Evolutionary conservation across 129 eudicot genomes (phyloP).

Genomic region (Solidago caesia): DNA sequence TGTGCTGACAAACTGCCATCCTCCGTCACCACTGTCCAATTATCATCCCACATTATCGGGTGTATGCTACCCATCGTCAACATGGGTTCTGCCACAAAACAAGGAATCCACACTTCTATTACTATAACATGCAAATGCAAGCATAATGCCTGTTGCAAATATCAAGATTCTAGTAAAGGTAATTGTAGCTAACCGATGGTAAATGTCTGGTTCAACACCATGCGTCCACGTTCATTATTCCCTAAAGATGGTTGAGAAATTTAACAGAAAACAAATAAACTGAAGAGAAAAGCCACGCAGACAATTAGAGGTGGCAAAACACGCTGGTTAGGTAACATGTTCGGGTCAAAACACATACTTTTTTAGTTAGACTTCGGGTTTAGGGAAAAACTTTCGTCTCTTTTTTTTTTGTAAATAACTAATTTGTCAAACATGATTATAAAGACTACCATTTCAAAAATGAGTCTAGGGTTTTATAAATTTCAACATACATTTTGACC

Average conservation of each 20-base stretch:
- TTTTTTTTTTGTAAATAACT: background rate
- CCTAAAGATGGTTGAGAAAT: slow-evolving; percentile 36
- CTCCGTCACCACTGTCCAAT: slow-evolving; percentile 87
- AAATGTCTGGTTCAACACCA: slow-evolving; percentile 88
- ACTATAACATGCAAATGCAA: background rate
- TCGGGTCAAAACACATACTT: background rate
- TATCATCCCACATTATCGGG: slow-evolving; percentile 85
- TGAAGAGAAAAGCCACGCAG: background rate
- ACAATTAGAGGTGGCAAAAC: background rate
- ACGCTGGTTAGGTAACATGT: background rate
- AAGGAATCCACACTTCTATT: background rate
- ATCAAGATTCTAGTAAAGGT: slow-evolving; percentile 2
- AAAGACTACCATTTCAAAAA: background rate
- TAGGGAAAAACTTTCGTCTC: background rate
- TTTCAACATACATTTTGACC: background rate
- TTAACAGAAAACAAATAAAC: background rate
- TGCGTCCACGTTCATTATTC: slow-evolving; percentile 75
- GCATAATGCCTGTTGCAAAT: background rate
- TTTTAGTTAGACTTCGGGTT: background rate
- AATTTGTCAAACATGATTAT: background rate
- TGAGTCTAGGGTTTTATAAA: background rate
- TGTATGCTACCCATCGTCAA: slow-evolving; percentile 78
- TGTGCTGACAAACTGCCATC: slow-evolving; percentile 95
- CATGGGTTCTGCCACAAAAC: slow-evolving; percentile 76
- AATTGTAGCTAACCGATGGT: slow-evolving; percentile 63